Base-by-base conservation (phyloP, 78 protist genomes). In the Dictyostelium firmibasis region DNA sequence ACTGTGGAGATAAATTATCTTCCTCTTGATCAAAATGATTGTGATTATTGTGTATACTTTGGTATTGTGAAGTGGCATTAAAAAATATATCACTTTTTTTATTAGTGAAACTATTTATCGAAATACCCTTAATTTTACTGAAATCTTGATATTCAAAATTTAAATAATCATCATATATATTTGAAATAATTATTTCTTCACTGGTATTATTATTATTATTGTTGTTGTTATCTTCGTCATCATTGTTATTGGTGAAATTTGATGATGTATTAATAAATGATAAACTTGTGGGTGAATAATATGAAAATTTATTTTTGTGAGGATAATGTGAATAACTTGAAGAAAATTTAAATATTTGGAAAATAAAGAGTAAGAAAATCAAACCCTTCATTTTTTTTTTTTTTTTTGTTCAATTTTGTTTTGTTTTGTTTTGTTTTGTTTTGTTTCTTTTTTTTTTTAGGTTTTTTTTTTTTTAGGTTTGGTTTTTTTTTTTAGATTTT, bases 291-390 rank as follows among this genome's bases (percentile, higher is more conserved):
- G 75, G 75, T n/a, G 75, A 67, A 67, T 27, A 67, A 14, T 11
- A 67, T 67, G 75, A 67, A 67, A 27, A 67, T 14, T 67, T 33
- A 13, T 67, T 25, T 27, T 29, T 67, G 25, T 67, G 75, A 25
- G 75, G 75, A 67, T 67, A 67, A 67, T 67, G 75, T 67, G 75
- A 67, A 67, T 67, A 67, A 67, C 75, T 67, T 67, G 75, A 67
- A 1, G 67, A 57, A 7, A 57, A 57, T 57, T 57, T 57, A 20
- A 57, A 57, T 5, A 57, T 57, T 57, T 57, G 67, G 27, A 57
- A 20, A 57, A 57, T 57, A 57, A 57, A 57, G 67, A 57, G 27
- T 20, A 57, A 57, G 67, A 57, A 20, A 20, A 57, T 6, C 27
- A 20, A 57, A 57, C 67, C 67, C 27, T 20, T 57, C 67, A 57